Conservation (phyloP, 179 eudicot species). For the Kewa caespitosa region DNA sequence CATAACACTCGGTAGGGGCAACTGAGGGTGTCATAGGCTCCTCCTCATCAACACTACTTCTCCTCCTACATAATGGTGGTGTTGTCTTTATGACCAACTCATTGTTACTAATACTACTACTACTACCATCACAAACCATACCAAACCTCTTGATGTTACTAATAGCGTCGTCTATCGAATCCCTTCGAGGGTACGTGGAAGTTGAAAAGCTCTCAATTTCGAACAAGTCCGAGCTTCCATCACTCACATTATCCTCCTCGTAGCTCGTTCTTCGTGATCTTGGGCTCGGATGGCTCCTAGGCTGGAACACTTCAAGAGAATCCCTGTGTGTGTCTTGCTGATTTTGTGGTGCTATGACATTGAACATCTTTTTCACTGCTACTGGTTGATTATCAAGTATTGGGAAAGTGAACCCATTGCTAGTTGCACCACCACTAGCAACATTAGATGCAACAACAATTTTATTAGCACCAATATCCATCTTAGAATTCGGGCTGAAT, state of each 20-base stretch:
- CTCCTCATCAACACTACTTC: constrained; percentile 14
- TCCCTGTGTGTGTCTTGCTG: constrained; percentile 55
- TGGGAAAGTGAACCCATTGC: constrained; percentile 43
- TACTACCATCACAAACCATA: constrained; percentile 12
- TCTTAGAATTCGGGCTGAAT: constrained; percentile 19
- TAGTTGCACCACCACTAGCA: neutral
- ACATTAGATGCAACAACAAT: neutral
- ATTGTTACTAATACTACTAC: too few relatives aligned
- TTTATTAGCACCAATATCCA: neutral
- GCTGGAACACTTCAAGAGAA: constrained; percentile 70
- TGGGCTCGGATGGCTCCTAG: constrained; percentile 38
- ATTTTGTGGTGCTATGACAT: constrained; percentile 10
- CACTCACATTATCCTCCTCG: constrained; percentile 75
- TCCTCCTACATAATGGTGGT: neutral
- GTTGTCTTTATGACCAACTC: neutral
- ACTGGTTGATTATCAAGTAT: constrained; percentile 26
- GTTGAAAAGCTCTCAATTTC: constrained; percentile 83
- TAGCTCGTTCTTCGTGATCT: constrained; percentile 39
- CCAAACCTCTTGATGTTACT: constrained; percentile 25
- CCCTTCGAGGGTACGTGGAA: constrained; percentile 36
- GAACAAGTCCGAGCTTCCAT: constrained; percentile 87
- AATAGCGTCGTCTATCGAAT: constrained; percentile 50
- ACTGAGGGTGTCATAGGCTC: constrained; percentile 50
- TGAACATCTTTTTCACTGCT: constrained; percentile 37
- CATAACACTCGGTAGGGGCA: constrained; percentile 68